These are phyloP conservation scores for Candida morakotiae DNA, from an alignment of 805 yeast species.

Conservation along the genomic window DNA sequence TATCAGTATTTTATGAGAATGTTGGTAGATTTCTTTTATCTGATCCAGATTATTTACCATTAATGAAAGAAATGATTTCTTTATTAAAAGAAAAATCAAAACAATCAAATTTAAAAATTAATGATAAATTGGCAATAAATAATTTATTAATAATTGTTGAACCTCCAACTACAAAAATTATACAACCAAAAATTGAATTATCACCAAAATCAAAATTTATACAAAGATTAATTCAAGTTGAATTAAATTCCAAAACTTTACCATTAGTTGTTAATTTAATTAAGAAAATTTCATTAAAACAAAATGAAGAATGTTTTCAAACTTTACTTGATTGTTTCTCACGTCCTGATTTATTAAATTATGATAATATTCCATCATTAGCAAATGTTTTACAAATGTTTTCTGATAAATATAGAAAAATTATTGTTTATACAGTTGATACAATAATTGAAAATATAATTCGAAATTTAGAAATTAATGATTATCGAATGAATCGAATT, in stretches of 20 bases:
- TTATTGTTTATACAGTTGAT: slow-evolving; percentile 53
- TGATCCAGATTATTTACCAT: slow-evolving; percentile 49
- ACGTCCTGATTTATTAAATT: slow-evolving; percentile 58
- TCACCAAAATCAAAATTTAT: slow-evolving; percentile 35
- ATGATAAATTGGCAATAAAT: slow-evolving; percentile 56
- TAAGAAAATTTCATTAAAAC: slow-evolving; percentile 44
- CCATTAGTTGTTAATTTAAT: slow-evolving; percentile 22
- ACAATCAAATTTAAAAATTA: slow-evolving; percentile 46
- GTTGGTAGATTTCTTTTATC: slow-evolving; percentile 64
- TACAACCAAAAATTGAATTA: slow-evolving; percentile 6
- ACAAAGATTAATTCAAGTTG: slow-evolving; percentile 44
- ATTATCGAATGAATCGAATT: slow-evolving; percentile 53
- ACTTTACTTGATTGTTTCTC: slow-evolving; percentile 42
- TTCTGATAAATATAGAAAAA: slow-evolving; percentile 29
- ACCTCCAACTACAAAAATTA: slow-evolving; percentile 46
- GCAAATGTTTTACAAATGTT: slow-evolving; percentile 40
- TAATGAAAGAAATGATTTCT: slow-evolving; percentile 62
- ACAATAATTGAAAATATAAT: slow-evolving; percentile 58
- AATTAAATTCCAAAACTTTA: slow-evolving; percentile 36
- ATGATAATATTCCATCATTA: slow-evolving; percentile 48
- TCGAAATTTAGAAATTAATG: slow-evolving; percentile 62
- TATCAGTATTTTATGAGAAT: slow-evolving; percentile 67
- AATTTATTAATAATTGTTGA: slow-evolving; percentile 51
- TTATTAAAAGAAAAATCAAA: slow-evolving; percentile 49
- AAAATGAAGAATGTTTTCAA: slow-evolving; percentile 29